Base-by-base conservation (phyloP, 192 early-diverging fungal species). In the Entomortierella lignicola region DNA sequence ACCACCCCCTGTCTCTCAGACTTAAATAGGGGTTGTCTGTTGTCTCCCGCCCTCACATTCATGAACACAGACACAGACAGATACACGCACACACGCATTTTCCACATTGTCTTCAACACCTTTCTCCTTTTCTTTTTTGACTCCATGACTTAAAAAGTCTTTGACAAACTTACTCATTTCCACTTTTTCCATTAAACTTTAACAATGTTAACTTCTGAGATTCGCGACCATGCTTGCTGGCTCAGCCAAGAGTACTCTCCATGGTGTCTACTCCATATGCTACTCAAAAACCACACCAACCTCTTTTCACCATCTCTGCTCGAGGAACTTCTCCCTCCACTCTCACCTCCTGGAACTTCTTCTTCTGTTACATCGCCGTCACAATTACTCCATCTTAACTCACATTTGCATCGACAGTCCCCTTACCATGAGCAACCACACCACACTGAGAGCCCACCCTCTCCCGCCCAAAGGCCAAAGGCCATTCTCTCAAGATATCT, bases 181-280 rank as follows among this genome's bases (percentile, higher is more conserved):
- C 31, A 6, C 37, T 39, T 30, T 10, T 4, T 4, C n/a, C n/a
- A n/a, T n/a, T n/a, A n/a, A 23, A 27, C 21, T 11, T 34, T n/a
- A 17, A 17, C 11, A 18, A 20, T 20, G 58, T 20, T 58, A 32
- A 30, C 41, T 17, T 29, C 62, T 17, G 21, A 55, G 20, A 61
- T 50, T 39, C 61, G 42, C 4, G 61, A 64, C 1, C 71, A 74
- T 27, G 75, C 68, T 2, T 31, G 8, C 13, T 69, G 56, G 30
- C 68, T 79, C 4, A n/a, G 20, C 31, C 41, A 44, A 26, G 42
- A 61, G 41, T 79, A 79, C 34, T 34, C 75, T 34, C 68, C 75
- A 11, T 79, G 75, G 75, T 57, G 56, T 20, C 32, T 70, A 7
- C 34, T 79, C 5, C 75, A 79, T 26, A 66, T 79, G 68, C 56